phyloP scores from a whole-genome alignment of 805 yeast species.

The Phaffomyces thermotolerans region DNA sequence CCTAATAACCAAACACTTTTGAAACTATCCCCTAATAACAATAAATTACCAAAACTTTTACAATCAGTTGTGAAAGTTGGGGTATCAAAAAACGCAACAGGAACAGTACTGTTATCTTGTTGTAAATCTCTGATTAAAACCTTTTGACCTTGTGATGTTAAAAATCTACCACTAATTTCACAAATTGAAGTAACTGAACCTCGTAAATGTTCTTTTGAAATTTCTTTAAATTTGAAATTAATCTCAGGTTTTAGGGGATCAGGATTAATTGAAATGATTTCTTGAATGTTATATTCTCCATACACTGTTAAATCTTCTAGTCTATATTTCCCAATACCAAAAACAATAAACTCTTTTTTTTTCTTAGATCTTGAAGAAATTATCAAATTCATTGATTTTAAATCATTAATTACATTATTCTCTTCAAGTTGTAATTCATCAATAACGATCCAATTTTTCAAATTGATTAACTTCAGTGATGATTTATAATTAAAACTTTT shows the following conservation, averaged over 20 bases:
- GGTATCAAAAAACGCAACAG: constrained; percentile 91
- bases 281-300: constrained; percentile 71
- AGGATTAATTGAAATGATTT: constrained; percentile 77
- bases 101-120: constrained; percentile 78
- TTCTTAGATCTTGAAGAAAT: constrained; percentile 31
- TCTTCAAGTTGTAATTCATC: constrained; percentile 60
- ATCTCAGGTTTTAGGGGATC: constrained; percentile 85
- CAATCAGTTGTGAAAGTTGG: constrained; percentile 71
- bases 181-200: constrained; percentile 79
- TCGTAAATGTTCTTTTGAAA: constrained; percentile 64
- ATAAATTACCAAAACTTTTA: constrained; percentile 74
- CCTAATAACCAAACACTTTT: constrained; percentile 78
- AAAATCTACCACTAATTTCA: constrained; percentile 76
- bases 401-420: constrained; percentile 48
- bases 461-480: constrained; percentile 57
- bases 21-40: constrained; percentile 75
- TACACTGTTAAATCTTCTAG: constrained; percentile 76
- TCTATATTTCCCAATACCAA: constrained; percentile 72
- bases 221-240: constrained; percentile 65
- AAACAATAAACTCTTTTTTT: constrained; percentile 59
- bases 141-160: constrained; percentile 81
- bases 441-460: constrained; percentile 63
- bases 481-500: constrained; percentile 56
- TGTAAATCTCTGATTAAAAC: constrained; percentile 72
- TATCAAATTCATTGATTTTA: constrained; percentile 30